Evolutionary conservation across 2,329 filamentous ascomycete species (phyloP), one percentile per base, ranked within the genome.

Genomic region (Pezicula rhizophila): DNA sequence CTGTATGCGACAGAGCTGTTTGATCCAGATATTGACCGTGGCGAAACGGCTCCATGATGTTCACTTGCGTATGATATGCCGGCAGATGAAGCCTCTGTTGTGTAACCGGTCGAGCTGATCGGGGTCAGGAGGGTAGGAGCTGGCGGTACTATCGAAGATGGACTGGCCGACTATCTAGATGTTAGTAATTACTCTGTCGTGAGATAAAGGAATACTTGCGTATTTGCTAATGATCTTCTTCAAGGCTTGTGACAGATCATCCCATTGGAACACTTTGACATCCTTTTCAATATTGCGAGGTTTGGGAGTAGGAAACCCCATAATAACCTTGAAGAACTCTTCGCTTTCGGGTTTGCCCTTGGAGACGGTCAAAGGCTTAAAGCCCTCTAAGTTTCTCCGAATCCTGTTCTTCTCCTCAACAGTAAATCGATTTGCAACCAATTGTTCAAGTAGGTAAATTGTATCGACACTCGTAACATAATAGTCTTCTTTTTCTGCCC

Each of bases 201-300:
- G 12, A 17, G 17, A 49, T 18, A 40, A 26, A 35, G 33, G 26
- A 23, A 35, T n/a, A 58, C 60, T 57, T 56, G 64, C 64, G 54
- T 97, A 99, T 85, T 99, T 99, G 62, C 89, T 85, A 65, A 99
- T 95, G 63, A 99, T 97, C 75, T 99, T 99, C 78, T 95, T 95
- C 57, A 99, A 77, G 0, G 93, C 92, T 52, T 83, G 79, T 43
- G 81, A 80, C 40, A 99, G 76, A 52, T 93, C 89, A 68, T 90
- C 93, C 93, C 93, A 99, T 4, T 90, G 86, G 64, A 97, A 99
- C 11, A 97, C 93, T 71, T 99, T 99, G 64, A 99, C 91, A 63
- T 97, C 92, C 72, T 99, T 99, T 73, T 97, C 93, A 56, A 99
- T 99, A 64, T 97, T 96, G 54, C 93, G 80, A 15, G 93, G 93